These are phyloP conservation scores for Xylogone sp. DNA, from an alignment of 2,329 filamentous ascomycete genomes.

Conservation along the genomic window DNA sequence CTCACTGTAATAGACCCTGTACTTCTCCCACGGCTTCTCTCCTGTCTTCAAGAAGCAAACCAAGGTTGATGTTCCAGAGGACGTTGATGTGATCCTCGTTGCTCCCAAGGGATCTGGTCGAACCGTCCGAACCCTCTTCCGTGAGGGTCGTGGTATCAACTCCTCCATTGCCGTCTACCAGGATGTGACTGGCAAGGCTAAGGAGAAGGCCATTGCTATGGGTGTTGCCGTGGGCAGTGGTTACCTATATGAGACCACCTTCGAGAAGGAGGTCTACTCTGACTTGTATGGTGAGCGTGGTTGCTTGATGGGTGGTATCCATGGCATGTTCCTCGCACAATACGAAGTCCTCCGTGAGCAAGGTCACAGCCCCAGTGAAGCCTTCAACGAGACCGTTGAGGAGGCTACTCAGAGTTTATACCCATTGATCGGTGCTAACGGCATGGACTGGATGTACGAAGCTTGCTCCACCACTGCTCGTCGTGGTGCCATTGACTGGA, in stretches of 20 bases:
- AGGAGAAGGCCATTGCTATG: constrained; percentile 96
- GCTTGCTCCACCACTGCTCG: constrained; percentile 98
- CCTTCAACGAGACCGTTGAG: constrained; percentile 99
- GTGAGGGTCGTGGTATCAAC: constrained; percentile 99
- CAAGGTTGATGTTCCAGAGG: constrained; percentile 92
- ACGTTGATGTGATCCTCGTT: constrained; percentile 99
- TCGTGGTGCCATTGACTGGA: constrained; percentile 99
- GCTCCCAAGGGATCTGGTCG: constrained; percentile 98
- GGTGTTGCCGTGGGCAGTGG: constrained; percentile 96
- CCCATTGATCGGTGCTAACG: constrained; percentile 93
- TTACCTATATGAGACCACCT: constrained; percentile 99
- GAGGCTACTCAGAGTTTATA: constrained; percentile 98
- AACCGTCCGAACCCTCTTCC: constrained; percentile 97
- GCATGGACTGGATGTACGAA: constrained; percentile 99
- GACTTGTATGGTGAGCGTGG: constrained; percentile 99
- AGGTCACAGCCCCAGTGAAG: constrained; percentile 95
- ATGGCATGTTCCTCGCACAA: constrained; percentile 99
- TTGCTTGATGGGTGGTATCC: constrained; percentile 99
- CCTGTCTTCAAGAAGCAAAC: constrained; percentile 99
- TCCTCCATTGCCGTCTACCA: constrained; percentile 98
- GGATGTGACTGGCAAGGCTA: constrained; percentile 94
- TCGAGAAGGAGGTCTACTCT: constrained; percentile 99
- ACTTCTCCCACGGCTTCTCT: constrained; percentile 99
- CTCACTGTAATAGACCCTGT: constrained; percentile 70
- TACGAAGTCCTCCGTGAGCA: constrained; percentile 99